Base-by-base conservation (phyloP, 2,329 filamentous ascomycete genomes). In the Nigrospora osmanthi region DNA sequence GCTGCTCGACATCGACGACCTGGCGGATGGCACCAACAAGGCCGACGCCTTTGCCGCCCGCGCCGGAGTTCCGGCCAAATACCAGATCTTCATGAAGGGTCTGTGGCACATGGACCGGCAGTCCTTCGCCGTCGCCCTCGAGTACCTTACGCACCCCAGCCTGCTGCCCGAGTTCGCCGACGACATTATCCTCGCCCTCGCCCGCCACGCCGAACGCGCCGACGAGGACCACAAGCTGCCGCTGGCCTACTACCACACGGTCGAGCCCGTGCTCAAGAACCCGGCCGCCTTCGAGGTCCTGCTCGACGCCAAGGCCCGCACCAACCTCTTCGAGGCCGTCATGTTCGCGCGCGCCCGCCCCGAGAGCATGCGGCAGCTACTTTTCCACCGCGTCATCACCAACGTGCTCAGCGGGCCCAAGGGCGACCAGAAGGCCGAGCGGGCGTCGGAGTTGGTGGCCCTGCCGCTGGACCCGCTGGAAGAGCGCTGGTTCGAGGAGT, bases 151-250 rank as follows among this genome's bases (percentile, higher is more conserved):
- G 4, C 84, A 93, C 55, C 88, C 89, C 0, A 87, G 85, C 2
- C 73, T 94, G 5, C 81, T 84, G 16, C 82, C 86, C 33, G 89
- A 89, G 44, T 94, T 93, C 57, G 78, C 86, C 46, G 87, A 93
- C 64, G 86, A 94, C 49, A 90, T 94, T 43, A 73, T 93, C 53
- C 75, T 76, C 23, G 75, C 76, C 5, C 76, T 93, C 5, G 78
- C 87, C 42, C 74, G 76, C 34, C 75, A 81, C 51, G 72, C 80
- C 17, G 66, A 76, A 34, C 67, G 72, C 36, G 67, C 72, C 35
- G 67, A 74, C 40, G 69, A 72, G 46, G 81, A 88, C 58, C 77
- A 79, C 54, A 74, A 69, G 23, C 72, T 90, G 2, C 77, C 86
- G 0, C 73, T 93, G 28, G 83, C 87, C 11, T 94, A 93, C 65